Base-by-base conservation (phyloP, 768 basidiomycete genomes). In the Tremella yokohamensis region DNA sequence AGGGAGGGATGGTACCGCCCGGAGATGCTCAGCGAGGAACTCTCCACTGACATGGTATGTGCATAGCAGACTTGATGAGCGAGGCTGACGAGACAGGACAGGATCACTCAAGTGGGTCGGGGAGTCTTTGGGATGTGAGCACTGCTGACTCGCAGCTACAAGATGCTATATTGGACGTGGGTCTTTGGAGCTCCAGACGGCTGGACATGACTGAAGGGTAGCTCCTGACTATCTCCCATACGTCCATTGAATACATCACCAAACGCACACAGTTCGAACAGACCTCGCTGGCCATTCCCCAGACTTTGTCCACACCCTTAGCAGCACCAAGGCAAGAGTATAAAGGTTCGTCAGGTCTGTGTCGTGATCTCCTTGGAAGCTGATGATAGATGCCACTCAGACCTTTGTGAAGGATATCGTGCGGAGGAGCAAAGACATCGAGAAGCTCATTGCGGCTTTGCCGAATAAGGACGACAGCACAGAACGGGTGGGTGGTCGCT, bases 31-130 rank as follows among this genome's bases (percentile, higher is more conserved):
- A 67, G 60, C 68, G 68, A 65, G 60, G 70, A 72, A 62, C 60
- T 72, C 62, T 72, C 70, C 65, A 60, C 68, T 69, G 70, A 72
- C 63, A 72, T 72, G 70, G 70, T 69, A 48, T 24, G 70, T 63
- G 22, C 19, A n/a, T n/a, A 7, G 11, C 8, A 44, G 22, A 18
- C 22, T 56, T 18, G n/a, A 37, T 11, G 1, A 13, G 19, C 19
- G 48, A 3, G 16, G 48, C 37, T 50, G 25, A 45, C 25, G 22
- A 44, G 18, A 37, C 45, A 72, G 70, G 70, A 72, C 68, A 67
- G 70, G 66, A 72, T 72, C 56, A 72, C 70, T 58, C 70, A 72
- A 54, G 66, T 68, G 49, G 22, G 63, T 29, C 26, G 13, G 2
- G n/a, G 3, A 2, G 19, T 11, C n/a, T 40, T 13, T 25, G 38